Evolutionary conservation across 257 asterid species (phyloP).

Genomic region (Solanum arcanum): DNA sequence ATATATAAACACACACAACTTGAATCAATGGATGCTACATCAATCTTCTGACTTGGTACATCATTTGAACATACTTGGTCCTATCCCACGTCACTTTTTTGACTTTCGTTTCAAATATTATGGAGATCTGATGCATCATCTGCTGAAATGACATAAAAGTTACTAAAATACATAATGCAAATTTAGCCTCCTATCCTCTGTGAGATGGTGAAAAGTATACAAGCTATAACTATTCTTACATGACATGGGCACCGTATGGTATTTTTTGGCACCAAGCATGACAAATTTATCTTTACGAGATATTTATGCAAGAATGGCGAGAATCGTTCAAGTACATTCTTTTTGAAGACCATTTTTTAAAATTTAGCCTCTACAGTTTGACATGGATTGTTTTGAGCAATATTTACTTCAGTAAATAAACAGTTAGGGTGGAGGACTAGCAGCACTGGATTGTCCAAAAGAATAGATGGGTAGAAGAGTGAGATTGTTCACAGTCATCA

Average conservation of each 20-base stretch:
- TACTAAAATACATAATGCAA: constrained; percentile 16
- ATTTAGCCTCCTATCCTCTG: too few species aligned
- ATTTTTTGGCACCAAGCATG: not conserved
- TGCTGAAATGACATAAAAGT: constrained; percentile 28
- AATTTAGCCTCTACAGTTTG: constrained; percentile 1
- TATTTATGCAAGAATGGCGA: too few species aligned
- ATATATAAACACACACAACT: too few species aligned
- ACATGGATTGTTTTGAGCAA: constrained; percentile 17
- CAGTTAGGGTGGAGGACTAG: constrained; percentile 5
- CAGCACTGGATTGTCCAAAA: not conserved
- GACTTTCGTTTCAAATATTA: constrained; percentile 16
- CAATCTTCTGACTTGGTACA: too few species aligned
- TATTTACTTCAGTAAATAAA: constrained; percentile 2
- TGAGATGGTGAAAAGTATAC: not conserved
- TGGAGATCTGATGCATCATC: constrained; percentile 43
- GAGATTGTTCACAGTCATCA: not conserved
- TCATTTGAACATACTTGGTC: constrained; percentile 19
- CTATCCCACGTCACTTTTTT: constrained; percentile 17
- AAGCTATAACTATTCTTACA: constrained; percentile 6
- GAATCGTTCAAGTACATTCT: too few species aligned
- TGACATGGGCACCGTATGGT: constrained; percentile 25
- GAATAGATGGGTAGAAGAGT: constrained; percentile 9
- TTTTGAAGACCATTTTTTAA: not conserved
- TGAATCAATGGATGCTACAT: too few species aligned
- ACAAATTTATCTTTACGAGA: too few species aligned